phyloP scores from a whole-genome alignment of 2,329 filamentous ascomycete species.

The Teratosphaeria destructans region DNA sequence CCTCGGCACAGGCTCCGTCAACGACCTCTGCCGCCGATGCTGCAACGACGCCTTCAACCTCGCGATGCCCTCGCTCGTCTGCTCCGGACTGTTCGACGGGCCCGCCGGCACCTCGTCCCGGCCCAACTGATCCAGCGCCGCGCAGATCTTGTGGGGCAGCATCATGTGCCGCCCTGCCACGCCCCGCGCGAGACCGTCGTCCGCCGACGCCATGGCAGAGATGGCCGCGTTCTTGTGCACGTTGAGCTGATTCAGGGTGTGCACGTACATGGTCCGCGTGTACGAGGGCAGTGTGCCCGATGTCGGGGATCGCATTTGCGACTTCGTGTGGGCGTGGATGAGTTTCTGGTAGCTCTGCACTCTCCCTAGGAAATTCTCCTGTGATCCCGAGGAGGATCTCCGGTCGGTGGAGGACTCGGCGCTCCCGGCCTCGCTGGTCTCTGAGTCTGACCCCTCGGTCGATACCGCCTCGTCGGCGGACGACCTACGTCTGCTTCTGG shows the following conservation, averaged over 20 bases:
- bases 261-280: conserved; percentile 17
- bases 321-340: conserved; percentile 14
- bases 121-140: conserved; percentile 7
- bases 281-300: conserved; percentile 12
- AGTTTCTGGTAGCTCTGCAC: conserved; percentile 12
- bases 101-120: conserved; percentile 12
- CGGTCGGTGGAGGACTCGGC: conserved; percentile 1
- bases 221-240: conserved; percentile 6
- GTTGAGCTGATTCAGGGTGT: conserved; percentile 16
- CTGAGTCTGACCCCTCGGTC: neutral
- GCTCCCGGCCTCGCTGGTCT: neutral
- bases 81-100: conserved; percentile 12
- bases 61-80: neutral
- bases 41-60: neutral
- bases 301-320: conserved; percentile 8
- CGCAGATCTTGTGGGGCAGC: conserved; percentile 6
- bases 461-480: conserved; percentile 2
- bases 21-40: conserved; percentile 3
- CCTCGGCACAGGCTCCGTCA: conserved; percentile 11
- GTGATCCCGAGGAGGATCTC: neutral
- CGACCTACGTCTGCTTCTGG: neutral
- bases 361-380: conserved; percentile 4
- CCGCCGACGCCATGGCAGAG: neutral
- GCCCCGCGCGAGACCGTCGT: neutral
- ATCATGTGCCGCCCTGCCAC: conserved; percentile 1